Conservation (phyloP, 129 eudicot genomes). For the Oenanthe sinensis region DNA sequence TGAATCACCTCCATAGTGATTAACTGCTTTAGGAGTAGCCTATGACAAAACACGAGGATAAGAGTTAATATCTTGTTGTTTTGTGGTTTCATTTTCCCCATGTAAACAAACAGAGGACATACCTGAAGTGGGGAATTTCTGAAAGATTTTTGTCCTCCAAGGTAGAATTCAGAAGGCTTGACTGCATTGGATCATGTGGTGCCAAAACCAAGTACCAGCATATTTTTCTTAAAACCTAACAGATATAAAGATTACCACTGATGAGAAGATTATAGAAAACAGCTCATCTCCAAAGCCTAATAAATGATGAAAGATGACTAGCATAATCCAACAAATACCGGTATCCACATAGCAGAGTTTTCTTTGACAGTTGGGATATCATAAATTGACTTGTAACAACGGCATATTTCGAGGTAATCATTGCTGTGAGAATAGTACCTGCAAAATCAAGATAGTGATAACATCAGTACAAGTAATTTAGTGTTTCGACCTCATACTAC, state of each 20-base stretch:
- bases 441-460: constrained; percentile 4
- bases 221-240: constrained; percentile 76
- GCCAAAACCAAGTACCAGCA: constrained; percentile 85
- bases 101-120: not conserved
- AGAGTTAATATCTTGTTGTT: not conserved
- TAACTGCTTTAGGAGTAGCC: constrained; percentile 67
- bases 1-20: constrained; percentile 89
- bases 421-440: constrained; percentile 77
- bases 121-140: constrained; percentile 85
- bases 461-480: not conserved
- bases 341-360: constrained; percentile 71
- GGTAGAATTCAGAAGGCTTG: constrained; percentile 83
- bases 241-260: not conserved
- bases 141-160: constrained; percentile 85
- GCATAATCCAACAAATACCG: constrained; percentile 25
- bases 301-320: not conserved
- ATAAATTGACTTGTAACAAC: constrained; percentile 89
- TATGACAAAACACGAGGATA: not conserved
- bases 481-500: not conserved
- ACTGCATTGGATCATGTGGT: constrained; percentile 97
- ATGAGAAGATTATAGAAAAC: not conserved
- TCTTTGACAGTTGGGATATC: constrained; percentile 88
- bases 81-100: not conserved
- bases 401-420: constrained; percentile 88
- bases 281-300: not conserved